phyloP scores from a whole-genome alignment of 2,329 filamentous ascomycete genomes.

The Fusarium temperatum region DNA sequence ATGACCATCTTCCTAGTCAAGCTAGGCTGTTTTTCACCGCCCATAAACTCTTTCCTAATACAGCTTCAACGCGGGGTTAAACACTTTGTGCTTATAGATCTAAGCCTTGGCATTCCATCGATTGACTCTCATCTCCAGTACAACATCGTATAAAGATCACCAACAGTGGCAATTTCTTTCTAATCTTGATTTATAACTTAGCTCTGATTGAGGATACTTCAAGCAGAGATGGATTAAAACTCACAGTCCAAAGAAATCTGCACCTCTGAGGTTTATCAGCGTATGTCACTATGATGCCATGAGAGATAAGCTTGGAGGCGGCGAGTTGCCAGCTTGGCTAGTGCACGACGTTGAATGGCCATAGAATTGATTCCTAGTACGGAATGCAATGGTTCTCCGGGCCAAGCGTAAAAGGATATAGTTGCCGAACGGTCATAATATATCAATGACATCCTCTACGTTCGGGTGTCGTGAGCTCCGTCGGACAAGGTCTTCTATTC shows the following conservation, averaged over 20 bases:
- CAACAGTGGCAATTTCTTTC: background rate
- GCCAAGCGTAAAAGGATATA: background rate
- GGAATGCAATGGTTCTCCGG: background rate
- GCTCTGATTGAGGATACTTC: rapidly evolving
- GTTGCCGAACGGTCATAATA: background rate
- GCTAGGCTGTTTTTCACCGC: background rate
- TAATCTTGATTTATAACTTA: rapidly evolving
- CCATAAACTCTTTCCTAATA: background rate
- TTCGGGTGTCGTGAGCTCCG: background rate
- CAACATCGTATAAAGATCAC: no score
- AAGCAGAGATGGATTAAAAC: background rate
- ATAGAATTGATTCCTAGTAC: background rate
- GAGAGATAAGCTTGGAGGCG: background rate
- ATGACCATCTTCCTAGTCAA: background rate
- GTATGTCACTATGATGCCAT: background rate
- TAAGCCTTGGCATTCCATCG: rapidly evolving
- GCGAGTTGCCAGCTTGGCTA: rapidly evolving
- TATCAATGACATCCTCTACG: background rate
- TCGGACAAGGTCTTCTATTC: background rate
- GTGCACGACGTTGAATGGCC: background rate
- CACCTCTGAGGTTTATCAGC: background rate
- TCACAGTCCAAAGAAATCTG: rapidly evolving
- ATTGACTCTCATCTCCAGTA: background rate
- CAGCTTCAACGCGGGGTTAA: background rate
- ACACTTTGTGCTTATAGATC: background rate